Base-by-base conservation (phyloP, 257 asterid genomes). In the Penstemon eatonii region DNA sequence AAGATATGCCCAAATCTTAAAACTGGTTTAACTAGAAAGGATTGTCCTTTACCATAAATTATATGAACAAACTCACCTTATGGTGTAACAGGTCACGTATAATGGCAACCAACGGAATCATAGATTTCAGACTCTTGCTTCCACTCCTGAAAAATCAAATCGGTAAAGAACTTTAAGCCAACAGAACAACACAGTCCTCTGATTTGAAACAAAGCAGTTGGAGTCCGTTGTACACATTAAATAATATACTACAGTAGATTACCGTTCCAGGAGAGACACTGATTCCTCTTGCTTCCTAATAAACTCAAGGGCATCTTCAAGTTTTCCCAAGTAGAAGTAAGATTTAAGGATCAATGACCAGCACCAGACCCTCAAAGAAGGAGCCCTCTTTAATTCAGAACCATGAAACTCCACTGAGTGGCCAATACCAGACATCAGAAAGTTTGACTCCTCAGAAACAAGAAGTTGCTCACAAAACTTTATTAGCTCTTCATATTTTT, bases 401-500 rank as follows among this genome's bases (percentile, higher is more conserved):
- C 78, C 82, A 74, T 78, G 65, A 68, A 66, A 68, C 53, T 75
- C 76, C 72, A 68, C 71, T 13, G 78, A 73, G 70, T 66, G 78
- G 75, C 56, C 80, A 52, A 43, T 74, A 71, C 74, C 81, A 65
- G 77, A 64, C 63, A 59, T 63, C 65, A 43, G 66, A 72, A 73
- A 73, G 71, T 85, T 83, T 25, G 80, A 76, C 73, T 77, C 79
- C 65, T 69, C 85, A 64, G 76, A 73, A 69, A 76, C 82, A 80
- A 87, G 92, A 61, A 79, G 79, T 76, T 79, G 82, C 84, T 83
- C 88, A 60, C 95, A 87, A 53, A 89, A 77, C 71, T 76, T 89
- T 72, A 91, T 87, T 70, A 83, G 84, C 77, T 94, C 99, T 76
- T 85, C 96, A 7, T 89, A 87, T 54, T 81, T 91, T 86, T 84